phyloP scores from a whole-genome alignment of 202 grass and related monocot genomes.

The Setaria viridis region DNA sequence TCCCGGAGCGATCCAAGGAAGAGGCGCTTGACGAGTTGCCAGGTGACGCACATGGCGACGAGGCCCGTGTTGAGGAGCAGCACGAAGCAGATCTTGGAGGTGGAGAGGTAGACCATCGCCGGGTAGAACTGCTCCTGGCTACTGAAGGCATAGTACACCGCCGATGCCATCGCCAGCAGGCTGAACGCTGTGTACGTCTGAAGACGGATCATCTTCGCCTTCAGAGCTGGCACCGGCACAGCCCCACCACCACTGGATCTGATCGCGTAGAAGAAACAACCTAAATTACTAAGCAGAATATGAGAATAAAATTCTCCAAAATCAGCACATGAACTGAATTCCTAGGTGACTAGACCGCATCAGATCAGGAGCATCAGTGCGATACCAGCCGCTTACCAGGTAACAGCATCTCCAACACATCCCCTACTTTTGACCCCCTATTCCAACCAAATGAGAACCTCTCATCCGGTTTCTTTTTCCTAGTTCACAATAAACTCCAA shows the following conservation, averaged over 20 bases:
- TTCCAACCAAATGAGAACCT: too few relatives aligned
- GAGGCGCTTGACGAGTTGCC: constrained; percentile 76
- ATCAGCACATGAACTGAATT: too few relatives aligned
- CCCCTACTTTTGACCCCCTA: too few relatives aligned
- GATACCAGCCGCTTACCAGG: too few relatives aligned
- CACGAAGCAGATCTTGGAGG: constrained; percentile 96
- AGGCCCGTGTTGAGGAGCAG: constrained; percentile 91
- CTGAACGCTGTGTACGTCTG: constrained; percentile 89
- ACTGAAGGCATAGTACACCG: constrained; percentile 89
- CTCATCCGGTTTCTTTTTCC: too few relatives aligned
- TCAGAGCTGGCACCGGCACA: neutral
- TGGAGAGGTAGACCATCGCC: constrained; percentile 87
- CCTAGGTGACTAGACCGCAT: neutral
- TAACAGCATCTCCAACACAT: too few relatives aligned
- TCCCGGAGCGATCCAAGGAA: constrained; percentile 92
- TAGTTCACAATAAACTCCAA: too few relatives aligned
- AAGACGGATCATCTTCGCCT: constrained; percentile 71
- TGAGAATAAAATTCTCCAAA: too few relatives aligned
- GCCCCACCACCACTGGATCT: neutral
- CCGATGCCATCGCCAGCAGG: constrained; percentile 71
- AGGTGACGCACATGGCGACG: constrained; percentile 83
- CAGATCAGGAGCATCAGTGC: too few relatives aligned
- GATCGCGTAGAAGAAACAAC: constrained; percentile 4
- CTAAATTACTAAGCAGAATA: neutral
- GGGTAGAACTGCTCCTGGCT: constrained; percentile 95